These are phyloP conservation scores for Vitis labrusca DNA, from an alignment of 164 flowering plant species.

Conservation along the genomic window DNA sequence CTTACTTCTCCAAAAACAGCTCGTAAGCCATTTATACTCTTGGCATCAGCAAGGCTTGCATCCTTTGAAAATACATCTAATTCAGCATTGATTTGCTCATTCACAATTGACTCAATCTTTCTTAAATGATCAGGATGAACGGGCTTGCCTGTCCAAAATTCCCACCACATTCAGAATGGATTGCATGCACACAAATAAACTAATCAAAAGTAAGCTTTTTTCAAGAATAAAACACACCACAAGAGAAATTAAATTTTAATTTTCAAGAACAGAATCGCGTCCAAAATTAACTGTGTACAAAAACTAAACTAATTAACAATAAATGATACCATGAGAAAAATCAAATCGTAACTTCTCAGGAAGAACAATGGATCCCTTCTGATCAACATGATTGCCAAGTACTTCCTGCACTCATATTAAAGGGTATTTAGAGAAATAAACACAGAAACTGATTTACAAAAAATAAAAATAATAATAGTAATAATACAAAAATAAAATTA, in stretches of 20 bases:
- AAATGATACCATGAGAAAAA: conserved; percentile 87
- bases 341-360: conserved; percentile 96
- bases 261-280: no score
- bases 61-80: conserved; percentile 77
- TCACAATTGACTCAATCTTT: conserved; percentile 82
- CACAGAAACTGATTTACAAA: no score
- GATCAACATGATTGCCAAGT: conserved; percentile 97
- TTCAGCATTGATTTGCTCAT: conserved; percentile 78
- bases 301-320: not conserved
- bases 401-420: conserved; percentile 62
- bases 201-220: no score
- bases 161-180: not conserved
- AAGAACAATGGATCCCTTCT: conserved; percentile 97
- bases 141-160: conserved; percentile 66
- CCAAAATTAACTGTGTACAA: not conserved
- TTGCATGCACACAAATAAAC: no score
- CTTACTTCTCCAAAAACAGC: conserved; percentile 99
- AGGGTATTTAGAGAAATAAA: no score
- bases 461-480: no score
- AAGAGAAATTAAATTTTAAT: no score
- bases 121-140: conserved; percentile 69
- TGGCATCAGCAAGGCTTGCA: conserved; percentile 77
- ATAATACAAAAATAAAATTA: no score
- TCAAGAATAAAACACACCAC: not conserved
- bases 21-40: conserved; percentile 78